Evolutionary conservation across 306 rosid genomes (phyloP).

Genomic region (Bauhinia variegata): DNA sequence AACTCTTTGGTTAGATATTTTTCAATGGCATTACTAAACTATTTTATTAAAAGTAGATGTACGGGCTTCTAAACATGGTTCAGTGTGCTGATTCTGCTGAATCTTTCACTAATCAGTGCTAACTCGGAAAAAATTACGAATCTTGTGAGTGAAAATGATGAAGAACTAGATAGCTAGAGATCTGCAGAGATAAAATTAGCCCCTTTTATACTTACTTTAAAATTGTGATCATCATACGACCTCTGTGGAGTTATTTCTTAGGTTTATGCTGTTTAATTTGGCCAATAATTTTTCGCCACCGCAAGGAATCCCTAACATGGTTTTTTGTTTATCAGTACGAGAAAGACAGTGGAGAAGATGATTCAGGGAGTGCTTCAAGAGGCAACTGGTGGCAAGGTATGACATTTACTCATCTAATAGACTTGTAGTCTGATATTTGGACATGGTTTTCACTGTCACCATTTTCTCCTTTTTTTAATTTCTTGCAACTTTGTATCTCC

Average conservation of each 20-base stretch:
- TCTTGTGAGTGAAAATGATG: neutral
- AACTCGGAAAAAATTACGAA: constrained; percentile 7
- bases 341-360: constrained; percentile 74
- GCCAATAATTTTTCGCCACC: neutral
- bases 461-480: constrained; percentile 15
- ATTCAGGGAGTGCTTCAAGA: constrained; percentile 77
- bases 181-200: neutral
- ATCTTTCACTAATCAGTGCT: neutral
- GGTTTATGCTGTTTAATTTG: constrained; percentile 1
- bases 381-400: constrained; percentile 98
- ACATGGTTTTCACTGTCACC: constrained; percentile 11
- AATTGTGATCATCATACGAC: neutral
- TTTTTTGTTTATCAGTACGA: constrained; percentile 47
- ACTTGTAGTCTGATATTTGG: constrained; percentile 4
- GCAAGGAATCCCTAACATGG: constrained; percentile 7
- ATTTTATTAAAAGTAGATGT: neutral
- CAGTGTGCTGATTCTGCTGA: neutral
- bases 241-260: neutral
- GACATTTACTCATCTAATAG: constrained; percentile 4
- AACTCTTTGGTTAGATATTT: constrained; percentile 52
- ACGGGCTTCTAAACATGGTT: constrained; percentile 14
- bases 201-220: neutral
- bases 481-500: constrained; percentile 29
- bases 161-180: neutral
- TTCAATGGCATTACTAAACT: constrained; percentile 5